phyloP scores from a whole-genome alignment of 768 basidiomycete genomes.

The Podaxis sp. region DNA sequence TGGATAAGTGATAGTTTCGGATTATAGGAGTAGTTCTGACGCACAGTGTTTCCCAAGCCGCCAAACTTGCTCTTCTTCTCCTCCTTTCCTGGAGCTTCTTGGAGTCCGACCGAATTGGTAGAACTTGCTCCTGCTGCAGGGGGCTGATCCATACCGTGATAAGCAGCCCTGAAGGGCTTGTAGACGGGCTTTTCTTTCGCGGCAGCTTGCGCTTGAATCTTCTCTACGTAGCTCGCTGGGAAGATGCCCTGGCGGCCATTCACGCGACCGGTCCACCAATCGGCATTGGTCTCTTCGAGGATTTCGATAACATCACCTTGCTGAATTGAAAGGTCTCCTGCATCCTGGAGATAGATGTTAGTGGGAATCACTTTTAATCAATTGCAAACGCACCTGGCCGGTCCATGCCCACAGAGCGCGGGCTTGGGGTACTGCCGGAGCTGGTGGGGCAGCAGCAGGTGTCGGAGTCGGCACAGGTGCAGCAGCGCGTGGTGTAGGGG shows the following conservation, averaged over 20 bases:
- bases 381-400: conserved; percentile 40
- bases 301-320: conserved; percentile 79
- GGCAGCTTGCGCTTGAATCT: conserved; percentile 30
- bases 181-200: conserved; percentile 30
- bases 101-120: conserved; percentile 43
- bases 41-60: conserved; percentile 57
- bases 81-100: conserved; percentile 38
- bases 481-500: conserved; percentile 1
- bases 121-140: conserved; percentile 31
- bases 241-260: conserved; percentile 73
- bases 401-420: conserved; percentile 66
- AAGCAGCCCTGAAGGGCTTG: conserved; percentile 46
- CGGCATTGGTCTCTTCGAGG: conserved; percentile 74
- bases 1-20: background rate
- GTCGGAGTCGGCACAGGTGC: conserved; percentile 3
- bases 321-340: conserved; percentile 77
- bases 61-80: conserved; percentile 63
- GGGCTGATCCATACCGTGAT: conserved; percentile 37
- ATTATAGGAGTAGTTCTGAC: conserved; percentile 14
- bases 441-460: conserved; percentile 18
- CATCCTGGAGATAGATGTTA: conserved; percentile 46
- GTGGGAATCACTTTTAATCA: background rate
- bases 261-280: conserved; percentile 83
- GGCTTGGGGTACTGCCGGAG: conserved; percentile 34
- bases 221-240: conserved; percentile 76